These are phyloP conservation scores for Vaucheria bursata DNA, from an alignment of 352 stramenopile species.

Conservation along the genomic window DNA sequence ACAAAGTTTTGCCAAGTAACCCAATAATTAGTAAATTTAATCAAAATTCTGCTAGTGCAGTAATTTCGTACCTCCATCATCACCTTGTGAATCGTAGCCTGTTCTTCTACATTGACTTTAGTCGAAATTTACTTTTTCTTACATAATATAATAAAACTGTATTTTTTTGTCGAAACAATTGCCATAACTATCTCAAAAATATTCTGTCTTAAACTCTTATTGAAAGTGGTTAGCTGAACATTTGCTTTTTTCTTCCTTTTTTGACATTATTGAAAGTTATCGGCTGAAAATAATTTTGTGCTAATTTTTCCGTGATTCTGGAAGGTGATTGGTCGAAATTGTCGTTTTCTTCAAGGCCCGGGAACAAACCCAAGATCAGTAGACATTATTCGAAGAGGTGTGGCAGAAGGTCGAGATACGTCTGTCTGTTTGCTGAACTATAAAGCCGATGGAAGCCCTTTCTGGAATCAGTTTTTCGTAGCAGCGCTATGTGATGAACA, in stretches of 20 bases:
- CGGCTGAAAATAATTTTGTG: background rate
- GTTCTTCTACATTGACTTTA: too few species aligned
- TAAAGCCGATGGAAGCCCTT: slow-evolving; percentile 63
- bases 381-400: slow-evolving; percentile 49
- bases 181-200: background rate
- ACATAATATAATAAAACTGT: too few species aligned
- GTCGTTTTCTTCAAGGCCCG: slow-evolving; percentile 55
- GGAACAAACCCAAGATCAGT: slow-evolving; percentile 43
- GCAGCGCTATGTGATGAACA: slow-evolving; percentile 56
- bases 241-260: background rate
- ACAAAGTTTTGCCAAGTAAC: too few species aligned
- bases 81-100: too few species aligned
- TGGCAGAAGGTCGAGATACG: slow-evolving; percentile 34
- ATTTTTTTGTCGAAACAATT: too few species aligned
- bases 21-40: too few species aligned
- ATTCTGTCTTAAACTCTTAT: background rate
- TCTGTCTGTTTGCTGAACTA: slow-evolving; percentile 50
- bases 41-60: too few species aligned
- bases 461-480: slow-evolving; percentile 76
- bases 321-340: slow-evolving; percentile 53
- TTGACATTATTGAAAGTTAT: background rate
- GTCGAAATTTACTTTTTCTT: too few species aligned
- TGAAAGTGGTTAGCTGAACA: background rate
- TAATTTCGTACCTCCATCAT: too few species aligned
- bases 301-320: slow-evolving; percentile 13